These are phyloP conservation scores for Scenedesmus sp. DNA, from an alignment of 163 green algal genomes.

Conservation along the genomic window DNA sequence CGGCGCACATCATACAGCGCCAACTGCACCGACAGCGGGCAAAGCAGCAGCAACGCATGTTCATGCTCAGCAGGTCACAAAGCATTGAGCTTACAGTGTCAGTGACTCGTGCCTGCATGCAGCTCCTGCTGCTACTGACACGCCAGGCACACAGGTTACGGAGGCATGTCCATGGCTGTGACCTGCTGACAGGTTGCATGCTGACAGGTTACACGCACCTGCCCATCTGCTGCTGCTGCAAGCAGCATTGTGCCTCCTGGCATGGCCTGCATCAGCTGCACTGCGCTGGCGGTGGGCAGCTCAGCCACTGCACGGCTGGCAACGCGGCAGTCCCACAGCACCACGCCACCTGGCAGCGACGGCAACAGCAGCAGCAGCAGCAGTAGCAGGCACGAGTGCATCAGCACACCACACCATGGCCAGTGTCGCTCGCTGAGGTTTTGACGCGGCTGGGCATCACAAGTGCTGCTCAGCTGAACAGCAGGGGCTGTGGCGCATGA, in stretches of 20 bases:
- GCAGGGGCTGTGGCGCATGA: no score
- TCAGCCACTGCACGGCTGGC: constrained; percentile 1
- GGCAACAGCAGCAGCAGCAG: neutral
- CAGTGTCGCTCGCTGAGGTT: neutral
- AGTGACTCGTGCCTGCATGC: neutral
- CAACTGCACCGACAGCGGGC: neutral
- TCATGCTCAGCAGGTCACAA: neutral
- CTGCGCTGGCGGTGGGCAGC: neutral
- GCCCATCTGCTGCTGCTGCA: constrained; percentile 8
- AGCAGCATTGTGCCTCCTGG: constrained; percentile 31
- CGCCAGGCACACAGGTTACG: neutral
- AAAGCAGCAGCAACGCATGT: neutral
- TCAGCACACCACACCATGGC: neutral
- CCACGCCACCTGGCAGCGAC: neutral
- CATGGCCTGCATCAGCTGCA: constrained; percentile 1
- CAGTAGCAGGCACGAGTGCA: neutral
- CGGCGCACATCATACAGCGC: constrained; percentile 33
- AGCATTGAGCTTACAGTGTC: neutral
- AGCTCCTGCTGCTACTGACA: neutral
- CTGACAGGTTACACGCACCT: constrained; percentile 14
- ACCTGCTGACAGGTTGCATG: neutral
- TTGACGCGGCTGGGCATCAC: neutral
- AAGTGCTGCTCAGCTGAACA: neutral
- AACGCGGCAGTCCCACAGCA: constrained; percentile 49
- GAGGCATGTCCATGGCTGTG: neutral